phyloP scores from a whole-genome alignment of 306 rosid genomes.

The Potentilla sterilis region DNA sequence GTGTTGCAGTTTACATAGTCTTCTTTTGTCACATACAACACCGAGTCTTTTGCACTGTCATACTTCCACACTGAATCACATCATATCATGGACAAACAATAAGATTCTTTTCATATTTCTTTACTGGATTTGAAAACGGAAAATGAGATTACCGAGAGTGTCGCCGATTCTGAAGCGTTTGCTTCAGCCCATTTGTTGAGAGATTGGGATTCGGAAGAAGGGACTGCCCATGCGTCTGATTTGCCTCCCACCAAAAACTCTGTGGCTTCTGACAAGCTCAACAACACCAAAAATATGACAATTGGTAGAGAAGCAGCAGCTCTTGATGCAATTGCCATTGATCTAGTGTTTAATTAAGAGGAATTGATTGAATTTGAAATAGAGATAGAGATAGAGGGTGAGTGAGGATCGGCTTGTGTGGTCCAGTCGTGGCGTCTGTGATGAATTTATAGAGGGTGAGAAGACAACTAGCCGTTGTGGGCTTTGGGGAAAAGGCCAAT shows the following conservation, averaged over 20 bases:
- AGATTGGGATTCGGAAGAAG: conserved; percentile 62
- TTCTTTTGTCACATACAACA: conserved; percentile 62
- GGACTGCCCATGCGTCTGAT: conserved; percentile 62
- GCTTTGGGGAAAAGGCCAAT: conserved; percentile 9
- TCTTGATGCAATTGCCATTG: conserved; percentile 45
- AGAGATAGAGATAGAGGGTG: background rate
- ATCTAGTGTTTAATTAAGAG: background rate
- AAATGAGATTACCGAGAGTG: conserved; percentile 46
- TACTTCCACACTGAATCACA: conserved; percentile 63
- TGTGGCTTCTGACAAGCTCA: conserved; percentile 56
- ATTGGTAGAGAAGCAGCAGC: conserved; percentile 33
- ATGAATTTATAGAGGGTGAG: conserved; percentile 32
- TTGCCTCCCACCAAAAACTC: conserved; percentile 76
- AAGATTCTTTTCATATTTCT: no score
- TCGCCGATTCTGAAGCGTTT: conserved; percentile 66
- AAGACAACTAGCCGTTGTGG: conserved; percentile 72
- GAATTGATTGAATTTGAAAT: background rate
- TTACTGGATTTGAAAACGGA: background rate
- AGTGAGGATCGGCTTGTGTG: background rate
- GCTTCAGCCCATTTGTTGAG: conserved; percentile 80
- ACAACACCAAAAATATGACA: conserved; percentile 31
- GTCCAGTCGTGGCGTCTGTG: background rate
- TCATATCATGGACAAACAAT: no score
- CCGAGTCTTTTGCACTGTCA: conserved; percentile 74
- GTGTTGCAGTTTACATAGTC: conserved; percentile 58